Percentiles rank a stretch among this genome's conserved stretches.
These are phyloP conservation scores for Dysphania ambrosioides DNA, from an alignment of 148 eudicot species.

Conservation along the genomic window DNA sequence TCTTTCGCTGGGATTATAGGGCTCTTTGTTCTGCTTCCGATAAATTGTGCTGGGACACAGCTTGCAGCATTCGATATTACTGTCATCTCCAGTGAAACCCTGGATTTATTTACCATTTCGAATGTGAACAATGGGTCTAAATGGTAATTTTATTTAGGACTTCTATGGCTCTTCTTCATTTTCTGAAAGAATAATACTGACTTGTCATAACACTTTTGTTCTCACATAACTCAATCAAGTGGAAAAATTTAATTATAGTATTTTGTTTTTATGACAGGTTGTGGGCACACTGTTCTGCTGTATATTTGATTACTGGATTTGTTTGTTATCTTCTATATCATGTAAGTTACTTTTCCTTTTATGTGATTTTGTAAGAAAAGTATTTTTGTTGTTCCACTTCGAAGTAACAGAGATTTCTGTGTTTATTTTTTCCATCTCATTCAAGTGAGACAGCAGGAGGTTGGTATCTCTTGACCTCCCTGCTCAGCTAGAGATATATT, in stretches of 20 bases:
- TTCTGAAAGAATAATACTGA: background rate
- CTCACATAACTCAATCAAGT: background rate
- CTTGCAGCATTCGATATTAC: slow-evolving; percentile 46
- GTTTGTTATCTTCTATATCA: slow-evolving; percentile 58
- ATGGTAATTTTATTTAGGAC: slow-evolving; percentile 37
- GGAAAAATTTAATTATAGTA: background rate
- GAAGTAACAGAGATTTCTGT: background rate
- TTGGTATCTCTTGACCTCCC: background rate
- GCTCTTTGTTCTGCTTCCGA: slow-evolving; percentile 67
- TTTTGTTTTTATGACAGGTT: slow-evolving; percentile 48
- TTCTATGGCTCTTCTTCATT: background rate
- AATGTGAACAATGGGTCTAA: slow-evolving; percentile 68
- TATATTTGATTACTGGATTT: slow-evolving; percentile 50
- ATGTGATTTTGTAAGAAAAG: background rate
- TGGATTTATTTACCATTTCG: slow-evolving; percentile 73
- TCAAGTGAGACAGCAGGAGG: background rate
- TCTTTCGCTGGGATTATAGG: slow-evolving; percentile 62
- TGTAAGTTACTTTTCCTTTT: slow-evolving; percentile 51
- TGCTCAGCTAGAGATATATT: background rate
- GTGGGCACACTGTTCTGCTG: slow-evolving; percentile 61
- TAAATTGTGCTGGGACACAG: slow-evolving; percentile 63
- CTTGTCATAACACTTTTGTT: background rate
- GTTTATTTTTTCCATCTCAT: background rate
- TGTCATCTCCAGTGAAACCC: slow-evolving; percentile 48
- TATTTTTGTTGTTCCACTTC: background rate